These are phyloP conservation scores for Mimosa bimucronata DNA, from an alignment of 306 rosid species.

Conservation along the genomic window DNA sequence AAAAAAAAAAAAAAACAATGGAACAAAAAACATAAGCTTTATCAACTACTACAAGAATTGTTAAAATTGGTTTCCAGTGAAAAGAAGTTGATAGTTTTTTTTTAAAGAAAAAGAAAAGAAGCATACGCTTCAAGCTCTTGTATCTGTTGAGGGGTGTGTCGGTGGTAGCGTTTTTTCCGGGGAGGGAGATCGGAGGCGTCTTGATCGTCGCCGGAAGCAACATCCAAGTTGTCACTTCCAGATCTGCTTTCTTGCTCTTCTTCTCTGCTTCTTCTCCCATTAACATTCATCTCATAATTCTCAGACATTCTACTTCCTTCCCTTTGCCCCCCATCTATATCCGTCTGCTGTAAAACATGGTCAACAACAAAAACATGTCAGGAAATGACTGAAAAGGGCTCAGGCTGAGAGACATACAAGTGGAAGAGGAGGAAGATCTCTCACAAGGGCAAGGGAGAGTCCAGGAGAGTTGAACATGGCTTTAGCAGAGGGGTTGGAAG, in stretches of 20 bases:
- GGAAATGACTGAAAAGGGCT: constrained; percentile 8
- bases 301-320: constrained; percentile 65
- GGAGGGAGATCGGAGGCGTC: constrained; percentile 84
- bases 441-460: constrained; percentile 90
- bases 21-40: background rate
- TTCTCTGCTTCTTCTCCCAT: constrained; percentile 74
- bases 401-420: too few relatives aligned
- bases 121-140: constrained; percentile 93
- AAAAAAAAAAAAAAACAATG: background rate
- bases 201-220: constrained; percentile 88
- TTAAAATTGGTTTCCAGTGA: background rate
- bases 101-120: background rate
- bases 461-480: constrained; percentile 93
- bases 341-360: constrained; percentile 51
- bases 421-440: constrained; percentile 18
- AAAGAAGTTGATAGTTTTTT: background rate
- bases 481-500: constrained; percentile 74
- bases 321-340: constrained; percentile 76
- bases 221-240: constrained; percentile 92
- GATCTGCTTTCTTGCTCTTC: constrained; percentile 96
- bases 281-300: constrained; percentile 54
- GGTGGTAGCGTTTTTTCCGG: constrained; percentile 86
- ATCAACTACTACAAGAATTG: background rate
- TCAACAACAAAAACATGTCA: background rate
- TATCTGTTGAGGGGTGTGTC: constrained; percentile 97